These are phyloP conservation scores for Cetraspora pellucida DNA, from an alignment of 192 early-diverging fungal genomes.

Conservation along the genomic window DNA sequence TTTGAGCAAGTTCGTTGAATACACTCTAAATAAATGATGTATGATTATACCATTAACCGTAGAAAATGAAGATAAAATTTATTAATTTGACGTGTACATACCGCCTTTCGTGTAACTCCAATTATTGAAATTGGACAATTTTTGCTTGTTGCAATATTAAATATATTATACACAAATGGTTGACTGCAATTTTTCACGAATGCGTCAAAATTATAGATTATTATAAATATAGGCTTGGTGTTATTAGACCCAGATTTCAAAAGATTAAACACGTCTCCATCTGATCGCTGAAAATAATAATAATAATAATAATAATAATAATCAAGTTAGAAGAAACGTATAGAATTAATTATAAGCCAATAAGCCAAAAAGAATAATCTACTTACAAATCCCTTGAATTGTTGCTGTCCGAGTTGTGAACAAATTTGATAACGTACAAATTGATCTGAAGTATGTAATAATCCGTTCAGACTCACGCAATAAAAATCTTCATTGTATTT, in stretches of 20 bases:
- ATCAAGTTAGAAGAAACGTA: conserved; percentile 37
- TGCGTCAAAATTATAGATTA: conserved; percentile 92
- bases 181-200: conserved; percentile 94
- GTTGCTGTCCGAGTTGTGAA: conserved; percentile 65
- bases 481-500: conserved; percentile 55
- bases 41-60: not conserved
- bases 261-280: conserved; percentile 64
- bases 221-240: conserved; percentile 76
- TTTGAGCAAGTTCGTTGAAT: conserved; percentile 86
- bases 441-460: conserved; percentile 80
- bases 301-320: conserved; percentile 43
- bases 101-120: conserved; percentile 77
- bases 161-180: conserved; percentile 89
- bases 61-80: not conserved
- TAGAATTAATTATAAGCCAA: conserved; percentile 29
- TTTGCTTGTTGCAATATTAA: conserved; percentile 86
- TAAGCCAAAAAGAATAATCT: conserved; percentile 10
- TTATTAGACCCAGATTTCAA: conserved; percentile 58
- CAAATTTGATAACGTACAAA: conserved; percentile 83
- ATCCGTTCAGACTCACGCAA: conserved; percentile 72
- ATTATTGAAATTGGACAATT: conserved; percentile 86
- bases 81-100: conserved; percentile 23
- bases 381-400: conserved; percentile 31
- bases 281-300: conserved; percentile 72
- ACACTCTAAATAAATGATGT: conserved; percentile 60